Evolutionary conservation across 805 yeast species (phyloP).

Genomic region (Ogataea ganodermae): DNA sequence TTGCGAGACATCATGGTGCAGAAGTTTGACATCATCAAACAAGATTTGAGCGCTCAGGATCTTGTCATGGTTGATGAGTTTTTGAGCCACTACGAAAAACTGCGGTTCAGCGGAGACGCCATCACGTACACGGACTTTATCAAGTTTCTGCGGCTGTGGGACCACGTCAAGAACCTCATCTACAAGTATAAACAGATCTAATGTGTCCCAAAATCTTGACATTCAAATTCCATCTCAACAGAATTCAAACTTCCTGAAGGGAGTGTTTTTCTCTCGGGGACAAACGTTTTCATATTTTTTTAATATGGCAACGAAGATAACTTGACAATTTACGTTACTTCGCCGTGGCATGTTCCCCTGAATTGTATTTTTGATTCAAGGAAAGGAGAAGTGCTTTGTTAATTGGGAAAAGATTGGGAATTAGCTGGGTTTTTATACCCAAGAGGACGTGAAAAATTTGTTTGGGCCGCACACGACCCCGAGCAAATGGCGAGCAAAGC

Average conservation of each 20-base stretch:
- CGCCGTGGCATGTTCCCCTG: slow-evolving; percentile 71
- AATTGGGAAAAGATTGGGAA: background rate
- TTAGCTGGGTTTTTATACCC: background rate
- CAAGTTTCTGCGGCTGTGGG: slow-evolving; percentile 53
- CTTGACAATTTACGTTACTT: slow-evolving; percentile 58
- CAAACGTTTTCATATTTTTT: slow-evolving; percentile 34
- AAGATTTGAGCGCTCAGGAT: slow-evolving; percentile 13
- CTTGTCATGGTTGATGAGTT: slow-evolving; percentile 32
- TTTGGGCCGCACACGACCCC: background rate
- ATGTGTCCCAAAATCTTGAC: slow-evolving; percentile 53
- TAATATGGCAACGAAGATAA: slow-evolving; percentile 64
- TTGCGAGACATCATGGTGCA: slow-evolving; percentile 36
- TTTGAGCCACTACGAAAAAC: slow-evolving; percentile 60
- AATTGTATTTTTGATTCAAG: slow-evolving; percentile 56
- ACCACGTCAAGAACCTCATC: slow-evolving; percentile 18
- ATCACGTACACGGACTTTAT: slow-evolving; percentile 61
- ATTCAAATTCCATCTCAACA: slow-evolving; percentile 59
- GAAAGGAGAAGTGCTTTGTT: slow-evolving; percentile 24
- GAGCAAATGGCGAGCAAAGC: too few relatives aligned
- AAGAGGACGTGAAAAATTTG: slow-evolving; percentile 1
- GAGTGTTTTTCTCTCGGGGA: slow-evolving; percentile 53
- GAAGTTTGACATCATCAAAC: slow-evolving; percentile 13
- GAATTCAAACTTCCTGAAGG: slow-evolving; percentile 65
- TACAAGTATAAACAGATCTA: slow-evolving; percentile 15
- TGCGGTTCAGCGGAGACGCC: slow-evolving; percentile 64